Conservation (phyloP, 2,329 filamentous ascomycete species). For the Verticillium zaregamsianum region DNA sequence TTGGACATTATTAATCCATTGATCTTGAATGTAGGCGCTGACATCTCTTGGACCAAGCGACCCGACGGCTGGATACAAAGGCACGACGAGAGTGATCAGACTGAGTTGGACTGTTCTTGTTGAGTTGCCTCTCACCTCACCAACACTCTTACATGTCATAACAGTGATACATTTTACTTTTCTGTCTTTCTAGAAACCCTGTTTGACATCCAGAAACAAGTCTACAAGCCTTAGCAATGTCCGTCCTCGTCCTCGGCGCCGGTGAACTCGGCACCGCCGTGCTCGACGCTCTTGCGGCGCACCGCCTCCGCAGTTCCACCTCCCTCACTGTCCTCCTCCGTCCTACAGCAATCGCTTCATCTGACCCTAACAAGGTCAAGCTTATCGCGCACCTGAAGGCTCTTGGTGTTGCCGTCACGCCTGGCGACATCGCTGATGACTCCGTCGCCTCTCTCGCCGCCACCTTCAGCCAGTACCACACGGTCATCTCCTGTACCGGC, state of each 20-base stretch:
- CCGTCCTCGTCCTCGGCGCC: conserved; percentile 59
- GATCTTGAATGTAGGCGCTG: too few relatives aligned
- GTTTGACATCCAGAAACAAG: too few relatives aligned
- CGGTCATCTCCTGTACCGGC: conserved; percentile 58
- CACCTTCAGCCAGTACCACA: conserved; percentile 42
- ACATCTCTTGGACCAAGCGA: too few relatives aligned
- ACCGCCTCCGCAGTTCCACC: conserved; percentile 33
- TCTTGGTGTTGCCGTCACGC: conserved; percentile 35
- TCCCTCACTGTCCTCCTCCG: conserved; percentile 52
- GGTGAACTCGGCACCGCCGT: conserved; percentile 61
- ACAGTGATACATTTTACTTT: too few relatives aligned
- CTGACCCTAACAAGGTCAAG: conserved; percentile 29
- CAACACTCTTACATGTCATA: too few relatives aligned
- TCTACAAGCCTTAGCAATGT: conserved; percentile 4
- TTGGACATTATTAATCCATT: background rate
- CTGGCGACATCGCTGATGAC: conserved; percentile 38
- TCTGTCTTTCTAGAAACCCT: too few relatives aligned
- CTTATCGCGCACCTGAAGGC: conserved; percentile 25
- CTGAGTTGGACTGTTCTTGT: too few relatives aligned
- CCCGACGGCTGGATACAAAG: too few relatives aligned
- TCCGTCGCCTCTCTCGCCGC: conserved; percentile 31
- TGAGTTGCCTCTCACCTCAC: too few relatives aligned
- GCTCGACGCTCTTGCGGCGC: conserved; percentile 42
- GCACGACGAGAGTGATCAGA: too few relatives aligned
- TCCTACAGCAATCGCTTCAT: conserved; percentile 35